Conservation (phyloP, 768 basidiomycete genomes). For the Tylopilus sp. region DNA sequence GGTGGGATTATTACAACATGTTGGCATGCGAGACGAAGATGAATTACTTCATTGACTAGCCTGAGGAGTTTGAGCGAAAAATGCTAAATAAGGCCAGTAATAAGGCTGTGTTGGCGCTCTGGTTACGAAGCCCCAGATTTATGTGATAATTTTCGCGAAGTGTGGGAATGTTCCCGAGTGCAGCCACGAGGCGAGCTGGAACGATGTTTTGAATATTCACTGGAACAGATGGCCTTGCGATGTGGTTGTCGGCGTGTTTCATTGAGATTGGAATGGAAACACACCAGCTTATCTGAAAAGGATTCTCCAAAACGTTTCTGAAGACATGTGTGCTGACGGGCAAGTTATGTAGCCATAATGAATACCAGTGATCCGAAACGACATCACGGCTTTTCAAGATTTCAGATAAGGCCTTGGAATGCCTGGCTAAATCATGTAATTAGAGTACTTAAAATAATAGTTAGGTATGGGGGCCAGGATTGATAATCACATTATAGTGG, state of each 20-base stretch:
- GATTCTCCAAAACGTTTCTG: conserved; percentile 69
- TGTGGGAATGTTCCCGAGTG: conserved; percentile 49
- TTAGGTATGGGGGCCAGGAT: no score
- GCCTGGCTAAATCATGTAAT: no score
- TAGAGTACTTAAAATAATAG: no score
- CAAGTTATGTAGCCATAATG: conserved; percentile 25
- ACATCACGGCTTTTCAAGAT: no score
- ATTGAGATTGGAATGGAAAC: conserved; percentile 10
- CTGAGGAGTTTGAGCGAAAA: neutral
- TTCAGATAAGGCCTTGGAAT: no score
- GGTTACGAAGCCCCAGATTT: neutral
- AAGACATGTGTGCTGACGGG: conserved; percentile 55
- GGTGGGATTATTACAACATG: conserved; percentile 5
- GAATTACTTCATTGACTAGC: conserved; percentile 73
- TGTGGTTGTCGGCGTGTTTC: neutral
- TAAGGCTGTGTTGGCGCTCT: conserved; percentile 33
- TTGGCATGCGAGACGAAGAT: conserved; percentile 37
- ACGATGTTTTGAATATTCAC: conserved; percentile 59
- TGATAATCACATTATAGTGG: no score
- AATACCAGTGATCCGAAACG: neutral
- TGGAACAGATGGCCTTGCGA: conserved; percentile 59
- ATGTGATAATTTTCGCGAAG: conserved; percentile 14
- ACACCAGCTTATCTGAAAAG: conserved; percentile 69
- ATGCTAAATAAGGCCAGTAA: neutral
- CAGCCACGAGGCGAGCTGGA: conserved; percentile 47